Evolutionary conservation across 2,329 filamentous ascomycete genomes (phyloP).

Genomic region (Thelonectria discophora): DNA sequence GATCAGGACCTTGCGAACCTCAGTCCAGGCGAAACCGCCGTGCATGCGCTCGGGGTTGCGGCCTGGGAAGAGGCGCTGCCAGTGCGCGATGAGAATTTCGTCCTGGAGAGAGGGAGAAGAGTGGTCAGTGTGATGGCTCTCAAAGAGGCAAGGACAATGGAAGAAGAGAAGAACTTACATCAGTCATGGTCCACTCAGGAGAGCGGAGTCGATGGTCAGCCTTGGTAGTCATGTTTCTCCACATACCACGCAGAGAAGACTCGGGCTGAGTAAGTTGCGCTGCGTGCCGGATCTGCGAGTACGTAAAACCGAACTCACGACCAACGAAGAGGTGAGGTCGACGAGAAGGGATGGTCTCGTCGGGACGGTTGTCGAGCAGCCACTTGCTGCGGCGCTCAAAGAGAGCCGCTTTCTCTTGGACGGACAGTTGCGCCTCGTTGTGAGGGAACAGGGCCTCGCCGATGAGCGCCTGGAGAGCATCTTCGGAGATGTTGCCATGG

Average conservation of each 20-base stretch:
- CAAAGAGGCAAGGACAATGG: not conserved
- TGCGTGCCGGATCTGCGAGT: constrained; percentile 31
- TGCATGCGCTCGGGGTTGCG: not conserved
- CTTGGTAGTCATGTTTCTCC: constrained; percentile 70
- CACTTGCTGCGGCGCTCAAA: not conserved
- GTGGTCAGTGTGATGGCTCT: not conserved
- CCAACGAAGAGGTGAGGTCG: not conserved
- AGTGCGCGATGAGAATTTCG: not conserved
- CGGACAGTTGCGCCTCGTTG: not conserved
- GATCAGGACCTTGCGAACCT: too few species aligned
- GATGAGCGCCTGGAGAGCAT: not conserved
- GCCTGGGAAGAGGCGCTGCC: not conserved
- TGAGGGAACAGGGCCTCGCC: not conserved
- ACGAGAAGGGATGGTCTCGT: not conserved
- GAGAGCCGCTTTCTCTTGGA: not conserved
- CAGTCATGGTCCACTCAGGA: constrained; percentile 68
- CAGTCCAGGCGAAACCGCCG: too few species aligned
- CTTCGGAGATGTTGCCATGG: too few species aligned
- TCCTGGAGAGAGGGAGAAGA: not conserved
- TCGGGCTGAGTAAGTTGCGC: constrained; percentile 71
- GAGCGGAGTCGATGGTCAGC: constrained; percentile 70
- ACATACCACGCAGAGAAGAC: constrained; percentile 76
- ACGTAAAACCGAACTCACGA: not conserved
- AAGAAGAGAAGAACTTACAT: constrained; percentile 62
- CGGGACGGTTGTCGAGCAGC: not conserved